Evolutionary conservation across 2,329 filamentous ascomycete genomes (phyloP).

Genomic region (Colletotrichum spaethianum): DNA sequence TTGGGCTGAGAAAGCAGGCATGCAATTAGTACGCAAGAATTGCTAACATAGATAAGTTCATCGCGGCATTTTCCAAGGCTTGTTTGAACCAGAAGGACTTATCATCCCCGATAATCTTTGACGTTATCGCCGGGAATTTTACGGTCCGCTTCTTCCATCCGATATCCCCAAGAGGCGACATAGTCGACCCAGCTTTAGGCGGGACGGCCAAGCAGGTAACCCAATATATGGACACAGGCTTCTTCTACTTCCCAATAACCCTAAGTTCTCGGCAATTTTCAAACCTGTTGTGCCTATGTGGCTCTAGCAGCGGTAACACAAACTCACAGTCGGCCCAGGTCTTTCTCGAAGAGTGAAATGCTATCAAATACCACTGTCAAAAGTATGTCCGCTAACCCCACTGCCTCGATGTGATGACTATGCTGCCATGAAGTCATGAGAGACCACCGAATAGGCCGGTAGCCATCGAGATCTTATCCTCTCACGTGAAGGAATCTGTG

Average conservation of each 20-base stretch:
- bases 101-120: too few relatives aligned
- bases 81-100: too few relatives aligned
- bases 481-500: background rate
- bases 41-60: too few relatives aligned
- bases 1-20: slow-evolving; percentile 47
- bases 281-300: slow-evolving; percentile 53
- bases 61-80: too few relatives aligned
- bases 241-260: slow-evolving; percentile 51
- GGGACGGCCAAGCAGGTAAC: background rate
- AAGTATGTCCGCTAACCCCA: slow-evolving; percentile 23
- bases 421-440: slow-evolving; percentile 16
- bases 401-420: slow-evolving; percentile 28
- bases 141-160: slow-evolving; percentile 43
- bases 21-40: too few relatives aligned
- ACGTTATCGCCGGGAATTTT: slow-evolving; percentile 52
- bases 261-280: slow-evolving; percentile 48
- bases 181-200: background rate
- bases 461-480: background rate
- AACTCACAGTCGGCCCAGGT: slow-evolving; percentile 47
- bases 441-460: background rate
- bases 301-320: slow-evolving; percentile 52
- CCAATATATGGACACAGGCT: slow-evolving; percentile 2
- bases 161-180: background rate
- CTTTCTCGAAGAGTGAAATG: slow-evolving; percentile 42
- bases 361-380: slow-evolving; percentile 20